Evolutionary conservation across 225 moss, liverwort and hornwort genomes (phyloP).

Genomic region (Anthoceros angustus): DNA sequence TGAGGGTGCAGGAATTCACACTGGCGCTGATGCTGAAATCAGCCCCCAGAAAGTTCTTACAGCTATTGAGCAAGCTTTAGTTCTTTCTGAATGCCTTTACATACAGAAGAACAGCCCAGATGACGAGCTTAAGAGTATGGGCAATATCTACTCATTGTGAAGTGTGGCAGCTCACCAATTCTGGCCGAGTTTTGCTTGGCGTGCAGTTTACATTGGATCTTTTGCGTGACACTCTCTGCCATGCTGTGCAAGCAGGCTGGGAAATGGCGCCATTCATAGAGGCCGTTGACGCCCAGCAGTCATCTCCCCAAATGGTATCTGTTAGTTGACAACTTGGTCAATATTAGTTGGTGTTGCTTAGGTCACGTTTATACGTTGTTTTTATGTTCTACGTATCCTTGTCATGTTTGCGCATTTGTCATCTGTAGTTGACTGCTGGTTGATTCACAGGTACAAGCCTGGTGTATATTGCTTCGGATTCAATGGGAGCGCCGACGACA

Average conservation of each 20-base stretch:
- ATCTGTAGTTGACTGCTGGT: too few species aligned
- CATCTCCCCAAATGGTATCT: slow-evolving; percentile 60
- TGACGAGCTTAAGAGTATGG: slow-evolving; percentile 81
- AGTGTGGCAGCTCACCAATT: background rate
- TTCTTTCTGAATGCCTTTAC: slow-evolving; percentile 75
- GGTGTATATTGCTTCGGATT: slow-evolving; percentile 67
- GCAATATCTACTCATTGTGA: background rate
- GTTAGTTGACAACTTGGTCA: background rate
- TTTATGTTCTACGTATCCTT: background rate
- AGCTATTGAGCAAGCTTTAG: slow-evolving; percentile 71
- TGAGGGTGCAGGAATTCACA: slow-evolving; percentile 13
- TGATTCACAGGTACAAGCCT: slow-evolving; percentile 53
- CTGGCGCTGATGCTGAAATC: slow-evolving; percentile 15
- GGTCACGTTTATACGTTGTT: background rate
- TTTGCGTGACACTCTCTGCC: background rate
- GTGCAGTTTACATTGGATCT: background rate
- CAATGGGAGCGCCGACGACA: slow-evolving; percentile 78
- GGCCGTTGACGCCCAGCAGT: slow-evolving; percentile 59
- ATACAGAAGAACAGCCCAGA: slow-evolving; percentile 86
- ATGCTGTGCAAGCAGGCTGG: slow-evolving; percentile 40
- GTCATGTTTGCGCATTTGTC: too few species aligned
- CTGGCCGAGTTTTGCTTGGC: background rate
- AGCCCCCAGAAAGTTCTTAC: slow-evolving; percentile 32
- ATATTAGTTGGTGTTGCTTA: background rate
- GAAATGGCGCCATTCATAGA: slow-evolving; percentile 99